phyloP scores from a whole-genome alignment of 768 basidiomycete species.

The Albatrellus ellisii region DNA sequence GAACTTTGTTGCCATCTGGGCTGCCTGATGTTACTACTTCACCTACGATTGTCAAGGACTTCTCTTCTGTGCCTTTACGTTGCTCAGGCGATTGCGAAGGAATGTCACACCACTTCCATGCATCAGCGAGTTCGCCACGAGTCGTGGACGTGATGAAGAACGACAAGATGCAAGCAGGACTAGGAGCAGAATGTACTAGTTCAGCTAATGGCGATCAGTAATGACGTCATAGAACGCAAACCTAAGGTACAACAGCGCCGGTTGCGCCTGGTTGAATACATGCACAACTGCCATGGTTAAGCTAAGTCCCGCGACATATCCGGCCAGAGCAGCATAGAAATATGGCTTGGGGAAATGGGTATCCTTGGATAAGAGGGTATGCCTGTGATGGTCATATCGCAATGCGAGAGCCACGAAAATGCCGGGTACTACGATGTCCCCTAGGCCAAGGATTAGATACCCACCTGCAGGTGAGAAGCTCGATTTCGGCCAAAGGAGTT shows the following conservation, averaged over 20 bases:
- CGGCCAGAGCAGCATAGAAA: conserved; percentile 53
- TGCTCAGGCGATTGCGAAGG: conserved; percentile 14
- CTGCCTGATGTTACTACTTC: too few species aligned
- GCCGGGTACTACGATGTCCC: conserved; percentile 65
- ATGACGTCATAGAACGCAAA: conserved; percentile 20
- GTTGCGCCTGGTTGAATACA: conserved; percentile 61
- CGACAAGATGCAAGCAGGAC: conserved; percentile 67
- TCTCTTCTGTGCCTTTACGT: conserved; percentile 5
- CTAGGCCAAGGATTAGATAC: conserved; percentile 84
- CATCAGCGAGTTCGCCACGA: conserved; percentile 56
- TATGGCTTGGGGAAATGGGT: conserved; percentile 51
- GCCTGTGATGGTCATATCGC: conserved; percentile 65
- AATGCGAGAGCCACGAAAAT: conserved; percentile 74
- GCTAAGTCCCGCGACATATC: conserved; percentile 62
- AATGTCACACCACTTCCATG: conserved; percentile 65
- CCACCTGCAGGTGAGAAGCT: conserved; percentile 36
- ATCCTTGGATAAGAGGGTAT: conserved; percentile 20
- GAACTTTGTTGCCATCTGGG: too few species aligned
- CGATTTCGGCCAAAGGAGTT: conserved; percentile 78
- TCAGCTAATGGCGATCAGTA: not conserved
- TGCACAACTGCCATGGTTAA: conserved; percentile 85
- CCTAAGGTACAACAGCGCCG: conserved; percentile 88
- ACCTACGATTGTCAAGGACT: too few species aligned
- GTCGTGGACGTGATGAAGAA: conserved; percentile 44
- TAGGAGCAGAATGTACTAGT: conserved; percentile 16